Conservation (phyloP, 2,329 filamentous ascomycete species). For the Fusarium sp. region DNA sequence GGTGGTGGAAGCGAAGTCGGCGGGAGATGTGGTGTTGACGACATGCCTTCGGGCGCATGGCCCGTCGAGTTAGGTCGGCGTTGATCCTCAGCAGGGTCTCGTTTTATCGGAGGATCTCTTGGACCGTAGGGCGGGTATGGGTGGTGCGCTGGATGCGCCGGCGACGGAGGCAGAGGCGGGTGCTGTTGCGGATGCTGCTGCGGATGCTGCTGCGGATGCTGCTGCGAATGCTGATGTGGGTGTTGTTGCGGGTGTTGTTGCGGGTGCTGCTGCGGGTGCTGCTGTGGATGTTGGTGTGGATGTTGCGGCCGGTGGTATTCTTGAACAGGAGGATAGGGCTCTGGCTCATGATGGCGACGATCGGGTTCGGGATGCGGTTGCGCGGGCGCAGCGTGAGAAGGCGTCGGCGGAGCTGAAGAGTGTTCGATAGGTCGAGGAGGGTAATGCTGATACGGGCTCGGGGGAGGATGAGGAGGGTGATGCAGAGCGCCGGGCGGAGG, state of each 20-base stretch:
- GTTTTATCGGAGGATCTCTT: slow-evolving; percentile 66
- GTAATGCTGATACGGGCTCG: slow-evolving; percentile 57
- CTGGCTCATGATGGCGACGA: slow-evolving; percentile 68
- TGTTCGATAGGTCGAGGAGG: slow-evolving; percentile 50
- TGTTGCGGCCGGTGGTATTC: slow-evolving; percentile 58
- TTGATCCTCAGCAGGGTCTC: slow-evolving; percentile 64
- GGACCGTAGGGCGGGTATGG: slow-evolving; percentile 58
- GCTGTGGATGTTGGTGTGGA: slow-evolving; percentile 37
- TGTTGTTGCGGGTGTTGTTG: slow-evolving; percentile 49
- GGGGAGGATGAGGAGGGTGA: slow-evolving; percentile 46
- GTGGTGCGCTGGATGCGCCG: slow-evolving; percentile 53
- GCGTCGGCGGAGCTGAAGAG: slow-evolving; percentile 47
- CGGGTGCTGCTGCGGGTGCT: not conserved
- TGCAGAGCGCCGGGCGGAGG: slow-evolving; percentile 44
- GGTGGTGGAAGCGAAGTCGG: slow-evolving; percentile 49
- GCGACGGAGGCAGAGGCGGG: slow-evolving; percentile 53
- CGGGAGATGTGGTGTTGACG: slow-evolving; percentile 49
- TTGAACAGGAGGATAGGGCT: slow-evolving; percentile 65
- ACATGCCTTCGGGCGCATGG: slow-evolving; percentile 52
- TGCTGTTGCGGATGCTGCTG: slow-evolving; percentile 35
- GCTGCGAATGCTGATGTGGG: slow-evolving; percentile 41
- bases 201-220: slow-evolving; percentile 48
- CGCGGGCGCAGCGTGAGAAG: slow-evolving; percentile 46
- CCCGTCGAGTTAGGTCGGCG: slow-evolving; percentile 66
- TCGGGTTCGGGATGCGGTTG: slow-evolving; percentile 57